These are phyloP conservation scores for Firmiana major DNA, from an alignment of 345 rosid species.

Conservation along the genomic window DNA sequence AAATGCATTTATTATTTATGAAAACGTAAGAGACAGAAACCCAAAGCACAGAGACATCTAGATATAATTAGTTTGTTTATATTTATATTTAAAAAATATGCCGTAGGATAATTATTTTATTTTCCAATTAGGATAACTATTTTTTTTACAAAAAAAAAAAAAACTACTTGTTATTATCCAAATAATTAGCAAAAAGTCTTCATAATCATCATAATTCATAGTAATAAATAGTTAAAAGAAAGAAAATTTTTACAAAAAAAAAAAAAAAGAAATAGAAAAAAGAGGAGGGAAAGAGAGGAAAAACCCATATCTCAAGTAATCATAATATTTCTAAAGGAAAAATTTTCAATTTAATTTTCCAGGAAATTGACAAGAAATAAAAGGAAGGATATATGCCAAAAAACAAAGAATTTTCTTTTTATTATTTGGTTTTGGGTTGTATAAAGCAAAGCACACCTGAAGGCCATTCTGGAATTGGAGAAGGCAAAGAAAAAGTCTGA, in stretches of 20 bases:
- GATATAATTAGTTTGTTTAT: no score
- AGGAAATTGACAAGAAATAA: not conserved
- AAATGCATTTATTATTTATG: not conserved
- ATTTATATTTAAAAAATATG: not conserved
- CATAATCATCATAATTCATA: not conserved
- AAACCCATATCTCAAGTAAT: not conserved
- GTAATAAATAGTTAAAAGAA: not conserved
- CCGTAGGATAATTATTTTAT: not conserved
- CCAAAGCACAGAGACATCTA: not conserved
- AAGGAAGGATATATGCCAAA: not conserved
- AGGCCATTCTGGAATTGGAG: constrained; percentile 71
- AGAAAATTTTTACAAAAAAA: not conserved
- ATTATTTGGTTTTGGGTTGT: not conserved
- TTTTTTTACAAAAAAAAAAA: no score
- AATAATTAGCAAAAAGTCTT: not conserved
- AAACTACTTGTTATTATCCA: not conserved
- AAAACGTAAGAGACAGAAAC: not conserved
- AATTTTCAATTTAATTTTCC: not conserved
- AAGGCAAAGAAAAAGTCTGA: constrained; percentile 53
- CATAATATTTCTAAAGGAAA: not conserved
- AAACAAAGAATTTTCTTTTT: not conserved
- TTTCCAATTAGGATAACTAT: not conserved
- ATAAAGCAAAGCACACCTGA: constrained; percentile 37
- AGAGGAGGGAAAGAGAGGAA: not conserved
- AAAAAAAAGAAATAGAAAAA: not conserved